Evolutionary conservation across 2,329 filamentous ascomycete genomes (phyloP).

Genomic region (Elsinoe perseae): DNA sequence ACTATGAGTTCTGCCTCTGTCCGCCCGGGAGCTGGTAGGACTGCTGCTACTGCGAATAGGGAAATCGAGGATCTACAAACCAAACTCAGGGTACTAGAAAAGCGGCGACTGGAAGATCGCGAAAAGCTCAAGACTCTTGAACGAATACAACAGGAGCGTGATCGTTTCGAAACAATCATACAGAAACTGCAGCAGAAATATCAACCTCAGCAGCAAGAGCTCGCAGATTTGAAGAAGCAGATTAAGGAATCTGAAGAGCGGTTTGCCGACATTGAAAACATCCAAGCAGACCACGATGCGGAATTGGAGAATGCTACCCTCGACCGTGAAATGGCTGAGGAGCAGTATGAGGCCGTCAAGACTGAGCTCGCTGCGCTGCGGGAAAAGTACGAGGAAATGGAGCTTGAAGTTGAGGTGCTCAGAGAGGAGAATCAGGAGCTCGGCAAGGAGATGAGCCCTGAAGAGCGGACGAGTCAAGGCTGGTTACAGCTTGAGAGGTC

Average conservation of each 20-base stretch:
- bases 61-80: constrained; percentile 84
- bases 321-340: constrained; percentile 94
- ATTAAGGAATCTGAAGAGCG: constrained; percentile 67
- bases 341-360: constrained; percentile 75
- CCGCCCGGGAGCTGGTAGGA: constrained; percentile 29
- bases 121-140: constrained; percentile 76
- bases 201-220: constrained; percentile 74
- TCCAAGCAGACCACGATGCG: constrained; percentile 77
- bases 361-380: constrained; percentile 71
- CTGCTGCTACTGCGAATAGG: constrained; percentile 44
- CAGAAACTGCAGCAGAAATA: constrained; percentile 87
- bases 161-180: constrained; percentile 75
- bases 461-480: constrained; percentile 76
- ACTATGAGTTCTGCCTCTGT: constrained; percentile 7
- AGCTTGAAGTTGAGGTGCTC: constrained; percentile 80
- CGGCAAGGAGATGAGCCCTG: constrained; percentile 73
- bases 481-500: constrained; percentile 89
- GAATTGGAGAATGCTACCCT: constrained; percentile 79
- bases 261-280: constrained; percentile 60
- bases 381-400: constrained; percentile 69
- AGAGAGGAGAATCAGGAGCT: constrained; percentile 81
- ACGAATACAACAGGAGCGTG: constrained; percentile 64
- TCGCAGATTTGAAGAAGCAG: constrained; percentile 64
- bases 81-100: constrained; percentile 78
- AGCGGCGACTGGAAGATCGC: constrained; percentile 75